Conservation (phyloP, 2,329 filamentous ascomycete species). For the Zarea fungicola region DNA sequence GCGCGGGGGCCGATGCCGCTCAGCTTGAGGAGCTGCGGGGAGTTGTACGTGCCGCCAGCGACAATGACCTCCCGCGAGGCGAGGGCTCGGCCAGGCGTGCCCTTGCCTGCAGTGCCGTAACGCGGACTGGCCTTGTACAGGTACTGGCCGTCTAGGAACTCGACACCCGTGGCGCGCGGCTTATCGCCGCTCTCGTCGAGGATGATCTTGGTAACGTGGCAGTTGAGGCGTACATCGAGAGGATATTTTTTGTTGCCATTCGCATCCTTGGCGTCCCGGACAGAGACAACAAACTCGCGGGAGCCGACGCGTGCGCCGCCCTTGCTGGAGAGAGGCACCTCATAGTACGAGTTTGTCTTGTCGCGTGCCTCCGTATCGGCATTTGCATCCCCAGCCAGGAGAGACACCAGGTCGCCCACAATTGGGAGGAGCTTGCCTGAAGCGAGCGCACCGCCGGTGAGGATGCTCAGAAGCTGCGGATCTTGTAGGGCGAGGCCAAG, state of each 20-base stretch:
- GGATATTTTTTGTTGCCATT: slow-evolving; percentile 50
- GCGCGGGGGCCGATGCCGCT: slow-evolving; percentile 41
- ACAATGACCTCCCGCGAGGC: slow-evolving; percentile 45
- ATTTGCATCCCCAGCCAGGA: slow-evolving; percentile 46
- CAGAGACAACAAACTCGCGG: slow-evolving; percentile 48
- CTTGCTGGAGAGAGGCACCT: slow-evolving; percentile 50
- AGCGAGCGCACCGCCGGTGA: slow-evolving; percentile 46
- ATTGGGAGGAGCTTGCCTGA: slow-evolving; percentile 27
- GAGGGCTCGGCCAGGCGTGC: slow-evolving; percentile 26
- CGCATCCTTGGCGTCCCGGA: slow-evolving; percentile 41
- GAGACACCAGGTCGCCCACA: slow-evolving; percentile 32
- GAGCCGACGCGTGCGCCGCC: slow-evolving; percentile 44
- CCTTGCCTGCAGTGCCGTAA: slow-evolving; percentile 23
- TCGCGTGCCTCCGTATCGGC: slow-evolving; percentile 39
- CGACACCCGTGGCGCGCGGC: slow-evolving; percentile 43
- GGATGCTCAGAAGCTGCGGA: slow-evolving; percentile 45
- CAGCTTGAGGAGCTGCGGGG: slow-evolving; percentile 48
- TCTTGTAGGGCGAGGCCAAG: slow-evolving; percentile 48
- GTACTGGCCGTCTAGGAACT: slow-evolving; percentile 41
- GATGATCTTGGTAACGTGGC: slow-evolving; percentile 38
- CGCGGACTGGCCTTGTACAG: slow-evolving; percentile 43
- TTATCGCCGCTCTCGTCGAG: slow-evolving; percentile 33
- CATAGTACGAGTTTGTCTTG: slow-evolving; percentile 41
- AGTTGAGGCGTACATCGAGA: slow-evolving; percentile 48
- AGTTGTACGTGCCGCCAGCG: slow-evolving; percentile 47